Conservation (phyloP, 2,329 filamentous ascomycete species). For the Verruconis gallopava region DNA sequence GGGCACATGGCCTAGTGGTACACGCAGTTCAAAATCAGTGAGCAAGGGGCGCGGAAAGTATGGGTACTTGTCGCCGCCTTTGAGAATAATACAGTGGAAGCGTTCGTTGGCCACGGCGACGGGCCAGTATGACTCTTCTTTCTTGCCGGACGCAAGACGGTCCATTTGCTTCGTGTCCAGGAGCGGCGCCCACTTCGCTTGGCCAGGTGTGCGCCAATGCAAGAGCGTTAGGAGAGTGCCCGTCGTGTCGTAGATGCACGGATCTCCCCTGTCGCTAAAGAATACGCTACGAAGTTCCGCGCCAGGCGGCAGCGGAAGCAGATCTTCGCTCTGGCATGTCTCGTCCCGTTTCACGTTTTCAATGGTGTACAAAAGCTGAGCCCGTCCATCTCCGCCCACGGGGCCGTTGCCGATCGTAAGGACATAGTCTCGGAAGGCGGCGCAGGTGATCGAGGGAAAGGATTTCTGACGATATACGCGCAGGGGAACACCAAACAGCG, state of each 20-base stretch:
- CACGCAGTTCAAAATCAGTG: slow-evolving; percentile 82
- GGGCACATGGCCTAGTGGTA: slow-evolving; percentile 55
- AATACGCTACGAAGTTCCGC: slow-evolving; percentile 69
- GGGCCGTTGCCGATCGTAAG: slow-evolving; percentile 90
- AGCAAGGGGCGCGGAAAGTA: slow-evolving; percentile 85
- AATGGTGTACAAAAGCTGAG: slow-evolving; percentile 76
- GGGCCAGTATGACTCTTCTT: slow-evolving; percentile 86
- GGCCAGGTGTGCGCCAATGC: slow-evolving; percentile 77
- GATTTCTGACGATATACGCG: slow-evolving; percentile 87
- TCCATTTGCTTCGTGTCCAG: slow-evolving; percentile 77
- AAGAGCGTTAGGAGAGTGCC: slow-evolving; percentile 78
- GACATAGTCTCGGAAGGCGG: slow-evolving; percentile 92
- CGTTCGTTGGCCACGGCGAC: slow-evolving; percentile 82
- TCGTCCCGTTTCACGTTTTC: slow-evolving; percentile 91
- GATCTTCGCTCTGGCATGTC: slow-evolving; percentile 87
- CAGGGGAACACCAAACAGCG: slow-evolving; percentile 79
- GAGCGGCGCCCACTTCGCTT: slow-evolving; percentile 83
- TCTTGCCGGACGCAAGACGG: slow-evolving; percentile 70
- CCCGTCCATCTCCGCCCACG: slow-evolving; percentile 61
- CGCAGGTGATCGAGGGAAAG: slow-evolving; percentile 79
- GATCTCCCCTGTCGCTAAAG: slow-evolving; percentile 76
- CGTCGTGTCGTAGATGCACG: slow-evolving; percentile 89
- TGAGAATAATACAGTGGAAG: slow-evolving; percentile 98
- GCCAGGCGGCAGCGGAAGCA: slow-evolving; percentile 67
- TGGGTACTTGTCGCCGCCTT: slow-evolving; percentile 83